Base-by-base conservation (phyloP, 768 basidiomycete genomes). In the Lactarius pseudohatsudake region DNA sequence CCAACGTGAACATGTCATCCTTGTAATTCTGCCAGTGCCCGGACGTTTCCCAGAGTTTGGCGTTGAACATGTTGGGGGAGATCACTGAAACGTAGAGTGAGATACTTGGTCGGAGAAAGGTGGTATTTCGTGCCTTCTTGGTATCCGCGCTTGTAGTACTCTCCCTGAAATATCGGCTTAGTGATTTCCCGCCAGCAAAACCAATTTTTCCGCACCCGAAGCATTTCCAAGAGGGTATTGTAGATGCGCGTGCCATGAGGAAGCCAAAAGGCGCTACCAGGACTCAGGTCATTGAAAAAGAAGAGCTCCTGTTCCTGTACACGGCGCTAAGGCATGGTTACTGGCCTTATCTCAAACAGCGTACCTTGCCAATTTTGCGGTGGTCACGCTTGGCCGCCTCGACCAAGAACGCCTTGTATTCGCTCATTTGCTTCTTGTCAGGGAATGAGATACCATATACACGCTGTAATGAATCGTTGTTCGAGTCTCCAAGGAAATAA, bases 391-490 rank as follows among this genome's bases (percentile, higher is more conserved):
- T 97, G n/a, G 96, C 96, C 60, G 97, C 97, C 77, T 99, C 96
- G 36, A 86, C 96, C 64, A 98, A 84, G 83, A 97, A 97, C 56
- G 83, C 85, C 81, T 98, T 98, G 85, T 98, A 94, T 66, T 98
- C 97, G 16, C 87, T 80, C 71, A 98, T 79, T 75, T 96, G 93
- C 76, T 97, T 96, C 79, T 91, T 91, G 79, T 98, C 97, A 0
- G 97, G 97, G 86, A 98, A 99, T 0, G 96, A 97, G 76, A 99
- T 94, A 66, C 97, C 97, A 76, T 98, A 99, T 70, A 99, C 86
- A 41, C 97, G 90, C 75, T 98, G 97, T 36, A 99, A 82, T 1
- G 92, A 91, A 72, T 98, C 97, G 76, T 97, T 97, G 72, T 84
- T 89, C 30, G 90, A 80, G 74, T 98, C 94, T 32, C 94, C 96